Percentiles rank a stretch among this genome's conserved stretches.
These are phyloP conservation scores for Curvularia verruculosa DNA, from an alignment of 2,329 filamentous ascomycete genomes.

Conservation along the genomic window DNA sequence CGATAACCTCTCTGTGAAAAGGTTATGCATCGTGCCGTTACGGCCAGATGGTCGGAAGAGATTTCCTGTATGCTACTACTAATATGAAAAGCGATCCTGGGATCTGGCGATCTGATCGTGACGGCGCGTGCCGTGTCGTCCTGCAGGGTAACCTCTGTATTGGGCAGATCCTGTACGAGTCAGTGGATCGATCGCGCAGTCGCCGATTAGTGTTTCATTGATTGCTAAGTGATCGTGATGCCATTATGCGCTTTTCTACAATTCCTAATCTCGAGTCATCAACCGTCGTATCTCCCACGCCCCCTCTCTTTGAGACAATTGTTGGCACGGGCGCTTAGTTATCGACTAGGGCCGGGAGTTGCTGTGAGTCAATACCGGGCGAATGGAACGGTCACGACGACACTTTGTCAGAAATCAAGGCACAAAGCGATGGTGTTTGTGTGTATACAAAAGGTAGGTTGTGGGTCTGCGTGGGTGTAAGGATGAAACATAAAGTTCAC, in stretches of 20 bases:
- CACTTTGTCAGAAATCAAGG: slow-evolving; percentile 2
- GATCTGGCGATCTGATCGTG: slow-evolving; percentile 10
- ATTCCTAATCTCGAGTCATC: slow-evolving; percentile 5
- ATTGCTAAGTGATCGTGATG: slow-evolving; percentile 8
- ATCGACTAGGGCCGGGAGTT: neutral
- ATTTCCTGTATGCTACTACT: neutral
- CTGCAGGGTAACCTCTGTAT: slow-evolving; percentile 7
- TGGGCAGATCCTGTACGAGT: neutral
- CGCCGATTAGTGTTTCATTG: neutral
- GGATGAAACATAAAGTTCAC: slow-evolving; percentile 3
- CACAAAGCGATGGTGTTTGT: neutral
- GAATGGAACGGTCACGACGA: neutral
- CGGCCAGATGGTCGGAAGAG: neutral
- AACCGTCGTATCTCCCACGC: neutral
- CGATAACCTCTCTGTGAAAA: neutral
- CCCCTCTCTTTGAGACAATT: neutral
- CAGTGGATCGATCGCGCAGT: neutral
- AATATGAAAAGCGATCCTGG: neutral
- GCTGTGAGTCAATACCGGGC: neutral
- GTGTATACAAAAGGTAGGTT: neutral
- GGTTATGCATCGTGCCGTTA: neutral
- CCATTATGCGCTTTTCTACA: slow-evolving; percentile 8
- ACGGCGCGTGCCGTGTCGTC: slow-evolving; percentile 12
- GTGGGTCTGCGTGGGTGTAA: neutral
- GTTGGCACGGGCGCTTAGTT: neutral